A percentile compares a stretch with the other conserved stretches of the same genome.
phyloP scores from a whole-genome alignment of 1,139 yeast species.

The Diutina ranongensis region DNA sequence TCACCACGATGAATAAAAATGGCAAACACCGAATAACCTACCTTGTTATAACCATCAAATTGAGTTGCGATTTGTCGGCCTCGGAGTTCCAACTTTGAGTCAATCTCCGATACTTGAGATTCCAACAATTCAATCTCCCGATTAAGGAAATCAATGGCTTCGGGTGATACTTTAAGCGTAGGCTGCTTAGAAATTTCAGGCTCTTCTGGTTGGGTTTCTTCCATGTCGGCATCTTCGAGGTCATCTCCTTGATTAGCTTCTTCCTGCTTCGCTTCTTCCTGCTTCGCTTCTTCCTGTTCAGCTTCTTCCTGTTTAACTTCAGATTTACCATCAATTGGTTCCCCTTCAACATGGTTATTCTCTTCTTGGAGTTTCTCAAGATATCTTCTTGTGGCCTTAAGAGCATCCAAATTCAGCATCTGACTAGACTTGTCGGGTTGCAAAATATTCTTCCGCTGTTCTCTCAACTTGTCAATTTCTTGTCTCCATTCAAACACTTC shows the following conservation, averaged over 20 bases:
- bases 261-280: not conserved
- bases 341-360: constrained; percentile 15
- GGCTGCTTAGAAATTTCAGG: not conserved
- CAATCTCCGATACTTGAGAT: constrained; percentile 24
- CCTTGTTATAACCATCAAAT: constrained; percentile 44
- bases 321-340: constrained; percentile 9
- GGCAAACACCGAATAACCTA: constrained; percentile 79
- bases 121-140: constrained; percentile 26
- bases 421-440: constrained; percentile 35
- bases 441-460: constrained; percentile 29
- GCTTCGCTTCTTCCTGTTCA: not conserved
- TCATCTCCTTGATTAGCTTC: no score
- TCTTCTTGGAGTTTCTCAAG: not conserved
- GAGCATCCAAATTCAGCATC: constrained; percentile 35
- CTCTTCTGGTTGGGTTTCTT: not conserved
- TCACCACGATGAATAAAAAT: constrained; percentile 93
- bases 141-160: constrained; percentile 25
- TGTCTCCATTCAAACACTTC: constrained; percentile 58
- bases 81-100: constrained; percentile 27
- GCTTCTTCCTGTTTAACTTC: not conserved
- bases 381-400: constrained; percentile 45
- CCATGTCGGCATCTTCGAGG: not conserved
- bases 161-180: not conserved
- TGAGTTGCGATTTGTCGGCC: constrained; percentile 42
- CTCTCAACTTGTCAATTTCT: constrained; percentile 34